phyloP scores from a whole-genome alignment of 1,139 yeast genomes.

The Yamadazyma dendronema region DNA sequence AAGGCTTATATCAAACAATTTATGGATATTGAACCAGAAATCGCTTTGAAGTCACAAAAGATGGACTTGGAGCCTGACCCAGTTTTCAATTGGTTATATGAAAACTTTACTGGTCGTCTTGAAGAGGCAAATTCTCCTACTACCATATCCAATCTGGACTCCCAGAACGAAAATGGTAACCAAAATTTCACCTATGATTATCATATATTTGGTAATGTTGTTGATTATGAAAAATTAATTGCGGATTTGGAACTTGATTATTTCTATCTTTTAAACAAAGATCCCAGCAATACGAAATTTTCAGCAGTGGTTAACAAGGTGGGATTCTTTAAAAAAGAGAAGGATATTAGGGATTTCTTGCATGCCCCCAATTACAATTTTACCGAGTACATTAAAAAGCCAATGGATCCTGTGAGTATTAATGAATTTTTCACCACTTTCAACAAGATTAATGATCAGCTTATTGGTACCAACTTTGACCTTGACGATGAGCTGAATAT shows the following conservation, averaged over 20 bases:
- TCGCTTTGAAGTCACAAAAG: neutral
- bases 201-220: constrained; percentile 6
- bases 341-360: constrained; percentile 10
- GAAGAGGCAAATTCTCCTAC: neutral
- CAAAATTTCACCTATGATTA: constrained; percentile 1
- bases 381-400: constrained; percentile 5
- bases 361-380: constrained; percentile 10
- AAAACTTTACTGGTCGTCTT: constrained; percentile 7
- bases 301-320: constrained; percentile 5
- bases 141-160: neutral
- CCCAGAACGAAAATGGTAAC: neutral
- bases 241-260: constrained; percentile 7
- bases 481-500: constrained; percentile 8
- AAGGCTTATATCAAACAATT: constrained; percentile 3
- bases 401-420: constrained; percentile 10
- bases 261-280: constrained; percentile 4
- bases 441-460: constrained; percentile 4
- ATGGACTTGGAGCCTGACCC: constrained; percentile 8
- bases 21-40: neutral
- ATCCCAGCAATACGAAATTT: neutral
- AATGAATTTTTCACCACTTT: constrained; percentile 11
- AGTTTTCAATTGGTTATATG: constrained; percentile 8
- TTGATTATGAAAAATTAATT: constrained; percentile 4
- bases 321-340: constrained; percentile 12
- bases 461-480: neutral